phyloP scores from a whole-genome alignment of 208 protist genomes.

The Crithidia bombi region DNA sequence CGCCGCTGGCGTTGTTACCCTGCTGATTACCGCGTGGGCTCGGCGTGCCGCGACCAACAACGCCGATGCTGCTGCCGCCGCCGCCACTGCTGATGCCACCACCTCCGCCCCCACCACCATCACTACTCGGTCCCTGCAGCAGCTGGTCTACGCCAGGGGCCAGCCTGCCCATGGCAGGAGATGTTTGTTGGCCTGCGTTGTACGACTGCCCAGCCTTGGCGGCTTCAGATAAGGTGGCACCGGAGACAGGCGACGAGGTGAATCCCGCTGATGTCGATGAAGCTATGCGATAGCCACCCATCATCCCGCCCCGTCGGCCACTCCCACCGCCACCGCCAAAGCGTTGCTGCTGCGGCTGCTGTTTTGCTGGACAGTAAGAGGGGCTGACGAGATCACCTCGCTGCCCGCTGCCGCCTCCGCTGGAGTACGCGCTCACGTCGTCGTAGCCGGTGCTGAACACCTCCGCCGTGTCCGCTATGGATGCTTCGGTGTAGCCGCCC shows the following conservation, averaged over 20 bases:
- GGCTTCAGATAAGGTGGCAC: neutral
- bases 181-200: neutral
- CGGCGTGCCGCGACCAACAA: conserved; percentile 2
- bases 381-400: neutral
- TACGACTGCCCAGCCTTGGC: too few species aligned
- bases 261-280: neutral
- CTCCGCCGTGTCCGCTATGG: neutral
- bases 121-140: neutral
- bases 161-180: neutral
- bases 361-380: neutral
- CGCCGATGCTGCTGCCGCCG: conserved; percentile 1
- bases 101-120: neutral
- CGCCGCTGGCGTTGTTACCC: conserved; percentile 13
- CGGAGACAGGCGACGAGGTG: neutral
- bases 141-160: neutral
- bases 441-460: conserved; percentile 7
- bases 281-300: conserved; percentile 3
- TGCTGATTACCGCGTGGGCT: conserved; percentile 27
- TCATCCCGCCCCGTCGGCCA: neutral
- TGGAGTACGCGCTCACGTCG: neutral
- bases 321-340: neutral
- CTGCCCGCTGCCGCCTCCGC: neutral
- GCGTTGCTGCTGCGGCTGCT: conserved; percentile 4
- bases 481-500: neutral
- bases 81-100: neutral